Conservation (phyloP, 805 yeast species). For the Blastobotrys robertii region DNA sequence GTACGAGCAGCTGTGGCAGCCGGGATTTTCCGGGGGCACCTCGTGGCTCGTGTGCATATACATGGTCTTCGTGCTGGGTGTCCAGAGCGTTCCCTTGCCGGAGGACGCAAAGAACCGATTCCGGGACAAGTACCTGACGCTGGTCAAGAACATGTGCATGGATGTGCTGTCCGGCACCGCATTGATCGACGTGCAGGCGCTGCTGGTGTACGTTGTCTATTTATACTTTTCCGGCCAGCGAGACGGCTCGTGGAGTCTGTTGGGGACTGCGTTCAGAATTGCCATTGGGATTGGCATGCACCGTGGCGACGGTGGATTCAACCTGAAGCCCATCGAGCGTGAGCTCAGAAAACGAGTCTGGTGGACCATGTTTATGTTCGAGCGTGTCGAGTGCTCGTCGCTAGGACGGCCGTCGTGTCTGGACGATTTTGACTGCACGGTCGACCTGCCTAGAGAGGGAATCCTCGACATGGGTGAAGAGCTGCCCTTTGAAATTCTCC, state of each 20-base stretch:
- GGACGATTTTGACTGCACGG: conserved; percentile 4
- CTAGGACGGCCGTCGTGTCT: conserved; percentile 6
- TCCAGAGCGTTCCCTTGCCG: background rate
- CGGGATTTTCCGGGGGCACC: background rate
- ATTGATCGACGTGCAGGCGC: conserved; percentile 6
- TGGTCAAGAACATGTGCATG: background rate
- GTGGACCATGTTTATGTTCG: conserved; percentile 7
- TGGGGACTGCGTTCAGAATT: conserved; percentile 4
- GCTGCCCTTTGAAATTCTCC: background rate
- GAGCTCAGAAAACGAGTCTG: conserved; percentile 4
- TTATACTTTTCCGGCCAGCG: conserved; percentile 4
- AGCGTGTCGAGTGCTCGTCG: conserved; percentile 5
- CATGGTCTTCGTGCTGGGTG: conserved; percentile 1
- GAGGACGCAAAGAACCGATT: background rate
- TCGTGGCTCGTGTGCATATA: conserved; percentile 4
- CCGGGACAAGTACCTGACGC: background rate
- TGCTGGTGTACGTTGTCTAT: conserved; percentile 3
- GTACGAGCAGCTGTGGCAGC: conserved; percentile 1
- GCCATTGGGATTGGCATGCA: conserved; percentile 7
- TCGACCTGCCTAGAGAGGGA: background rate
- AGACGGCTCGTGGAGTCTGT: conserved; percentile 5
- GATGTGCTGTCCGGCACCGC: conserved; percentile 3
- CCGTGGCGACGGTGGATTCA: conserved; percentile 5
- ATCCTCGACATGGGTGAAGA: background rate
- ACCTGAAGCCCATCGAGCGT: background rate